phyloP scores from a whole-genome alignment of 805 yeast genomes.

The Saccharomycopsis malanga region DNA sequence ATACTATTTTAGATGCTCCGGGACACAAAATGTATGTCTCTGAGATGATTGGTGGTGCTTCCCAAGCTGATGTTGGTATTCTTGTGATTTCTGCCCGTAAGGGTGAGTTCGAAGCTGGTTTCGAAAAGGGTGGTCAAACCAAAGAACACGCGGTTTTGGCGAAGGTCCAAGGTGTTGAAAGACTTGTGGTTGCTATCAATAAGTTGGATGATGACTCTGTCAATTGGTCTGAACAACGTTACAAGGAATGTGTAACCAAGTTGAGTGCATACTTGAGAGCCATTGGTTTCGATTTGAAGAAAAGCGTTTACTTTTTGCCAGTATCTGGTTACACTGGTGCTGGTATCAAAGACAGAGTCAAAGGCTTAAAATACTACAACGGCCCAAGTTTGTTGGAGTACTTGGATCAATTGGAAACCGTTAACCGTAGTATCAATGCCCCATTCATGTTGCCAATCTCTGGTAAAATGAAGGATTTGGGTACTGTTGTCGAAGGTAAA shows the following conservation, averaged over 20 bases:
- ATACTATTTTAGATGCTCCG: conserved; percentile 97
- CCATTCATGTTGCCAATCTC: conserved; percentile 97
- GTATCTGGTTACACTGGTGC: conserved; percentile 98
- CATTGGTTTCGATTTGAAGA: conserved; percentile 79
- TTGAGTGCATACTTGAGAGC: conserved; percentile 72
- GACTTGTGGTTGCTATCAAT: conserved; percentile 86
- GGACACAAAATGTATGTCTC: conserved; percentile 99
- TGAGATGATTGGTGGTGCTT: conserved; percentile 99
- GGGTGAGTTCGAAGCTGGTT: conserved; percentile 99
- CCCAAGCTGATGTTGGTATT: conserved; percentile 98
- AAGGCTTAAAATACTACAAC: conserved; percentile 76
- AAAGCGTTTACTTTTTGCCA: conserved; percentile 89
- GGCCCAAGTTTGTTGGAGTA: conserved; percentile 92
- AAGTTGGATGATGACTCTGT: conserved; percentile 99
- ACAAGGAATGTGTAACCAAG: conserved; percentile 88
- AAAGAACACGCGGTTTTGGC: conserved; percentile 97
- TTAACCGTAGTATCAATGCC: conserved; percentile 81
- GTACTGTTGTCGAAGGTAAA: conserved; percentile 97
- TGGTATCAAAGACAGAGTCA: conserved; percentile 83
- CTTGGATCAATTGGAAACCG: conserved; percentile 74
- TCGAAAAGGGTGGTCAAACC: conserved; percentile 98
- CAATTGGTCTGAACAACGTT: conserved; percentile 90
- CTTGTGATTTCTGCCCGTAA: conserved; percentile 96
- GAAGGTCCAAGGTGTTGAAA: conserved; percentile 96
- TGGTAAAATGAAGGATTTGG: conserved; percentile 93